Evolutionary conservation across 192 early-diverging fungal genomes (phyloP).

Genomic region (Coemansia sp.): DNA sequence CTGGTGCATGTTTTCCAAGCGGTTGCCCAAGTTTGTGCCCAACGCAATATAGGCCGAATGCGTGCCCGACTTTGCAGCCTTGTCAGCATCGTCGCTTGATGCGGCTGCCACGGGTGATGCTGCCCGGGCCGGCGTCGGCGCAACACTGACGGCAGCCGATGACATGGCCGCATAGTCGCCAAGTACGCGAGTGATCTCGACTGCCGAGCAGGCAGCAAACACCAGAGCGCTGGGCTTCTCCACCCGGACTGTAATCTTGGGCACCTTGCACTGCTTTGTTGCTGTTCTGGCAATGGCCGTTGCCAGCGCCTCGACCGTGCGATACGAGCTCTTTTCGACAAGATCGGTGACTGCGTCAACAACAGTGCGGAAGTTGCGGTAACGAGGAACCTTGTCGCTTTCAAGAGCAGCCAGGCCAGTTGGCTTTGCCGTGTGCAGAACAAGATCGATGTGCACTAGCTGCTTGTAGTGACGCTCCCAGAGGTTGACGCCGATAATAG

Average conservation of each 20-base stretch:
- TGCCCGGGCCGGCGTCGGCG: constrained; percentile 15
- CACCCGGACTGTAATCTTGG: constrained; percentile 87
- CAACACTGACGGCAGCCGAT: constrained; percentile 11
- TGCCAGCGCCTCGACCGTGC: constrained; percentile 95
- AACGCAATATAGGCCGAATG: constrained; percentile 76
- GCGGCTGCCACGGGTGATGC: constrained; percentile 18
- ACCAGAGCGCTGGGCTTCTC: constrained; percentile 94
- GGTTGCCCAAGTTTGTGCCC: constrained; percentile 91
- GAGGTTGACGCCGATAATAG: constrained; percentile 94
- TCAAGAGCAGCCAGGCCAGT: neutral
- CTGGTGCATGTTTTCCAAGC: constrained; percentile 73
- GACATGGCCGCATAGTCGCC: constrained; percentile 44
- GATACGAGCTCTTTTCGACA: constrained; percentile 86
- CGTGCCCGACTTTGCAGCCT: neutral
- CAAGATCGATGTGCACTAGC: constrained; percentile 77
- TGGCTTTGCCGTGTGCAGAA: constrained; percentile 34
- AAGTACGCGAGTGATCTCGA: constrained; percentile 84
- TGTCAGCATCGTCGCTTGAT: neutral
- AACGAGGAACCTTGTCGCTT: constrained; percentile 65
- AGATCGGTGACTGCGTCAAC: constrained; percentile 77
- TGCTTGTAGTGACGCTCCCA: constrained; percentile 98
- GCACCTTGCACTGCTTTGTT: constrained; percentile 79
- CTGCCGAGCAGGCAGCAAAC: constrained; percentile 87
- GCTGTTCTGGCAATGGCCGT: constrained; percentile 78
- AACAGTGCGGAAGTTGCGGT: constrained; percentile 91